Evolutionary conservation across 306 rosid species (phyloP).

Genomic region (Trifolium fragiferum): DNA sequence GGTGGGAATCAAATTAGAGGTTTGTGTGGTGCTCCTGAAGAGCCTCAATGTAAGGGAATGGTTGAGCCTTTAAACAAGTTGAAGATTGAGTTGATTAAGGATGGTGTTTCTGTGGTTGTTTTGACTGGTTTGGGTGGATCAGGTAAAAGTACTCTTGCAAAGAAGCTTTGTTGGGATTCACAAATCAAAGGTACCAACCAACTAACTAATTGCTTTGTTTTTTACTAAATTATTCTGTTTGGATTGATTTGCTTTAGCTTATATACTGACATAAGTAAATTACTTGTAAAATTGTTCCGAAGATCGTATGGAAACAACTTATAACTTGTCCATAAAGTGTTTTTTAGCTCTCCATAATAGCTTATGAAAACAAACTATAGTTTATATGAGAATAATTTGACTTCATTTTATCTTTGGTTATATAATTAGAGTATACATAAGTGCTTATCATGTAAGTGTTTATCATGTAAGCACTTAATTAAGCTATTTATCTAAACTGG

Average conservation of each 20-base stretch:
- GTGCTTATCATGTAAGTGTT: background rate
- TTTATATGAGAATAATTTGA: background rate
- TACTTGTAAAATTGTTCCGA: background rate
- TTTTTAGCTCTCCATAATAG: background rate
- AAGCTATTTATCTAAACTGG: background rate
- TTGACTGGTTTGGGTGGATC: conserved; percentile 65
- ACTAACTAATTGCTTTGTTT: background rate
- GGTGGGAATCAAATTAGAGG: background rate
- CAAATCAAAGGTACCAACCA: conserved; percentile 47
- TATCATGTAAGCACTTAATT: background rate
- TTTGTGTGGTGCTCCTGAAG: conserved; percentile 46
- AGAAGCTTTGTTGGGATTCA: conserved; percentile 52
- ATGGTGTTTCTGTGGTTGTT: conserved; percentile 37
- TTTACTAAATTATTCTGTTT: background rate
- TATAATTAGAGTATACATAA: background rate
- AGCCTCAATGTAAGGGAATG: conserved; percentile 50
- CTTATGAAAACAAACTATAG: background rate
- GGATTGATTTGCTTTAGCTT: background rate
- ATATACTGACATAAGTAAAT: background rate
- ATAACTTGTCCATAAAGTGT: background rate
- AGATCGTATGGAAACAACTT: background rate
- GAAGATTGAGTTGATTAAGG: conserved; percentile 49
- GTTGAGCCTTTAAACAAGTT: conserved; percentile 41
- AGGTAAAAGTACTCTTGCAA: conserved; percentile 67
- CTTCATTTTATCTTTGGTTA: background rate